phyloP scores from a whole-genome alignment of 2,329 filamentous ascomycete species.

The Peltaster fructicola region DNA sequence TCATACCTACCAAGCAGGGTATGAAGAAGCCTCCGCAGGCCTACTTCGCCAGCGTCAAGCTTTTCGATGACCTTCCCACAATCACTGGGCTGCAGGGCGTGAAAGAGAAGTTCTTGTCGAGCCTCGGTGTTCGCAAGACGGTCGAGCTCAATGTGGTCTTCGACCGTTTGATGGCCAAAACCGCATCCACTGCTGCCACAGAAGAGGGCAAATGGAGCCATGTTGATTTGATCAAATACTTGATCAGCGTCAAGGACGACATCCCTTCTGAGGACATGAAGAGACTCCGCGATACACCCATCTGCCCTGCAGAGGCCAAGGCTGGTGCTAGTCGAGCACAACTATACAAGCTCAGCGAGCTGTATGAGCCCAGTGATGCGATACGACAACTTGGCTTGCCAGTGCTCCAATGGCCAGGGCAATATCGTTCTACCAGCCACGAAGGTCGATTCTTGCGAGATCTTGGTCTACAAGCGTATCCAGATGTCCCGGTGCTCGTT shows the following conservation, averaged over 20 bases:
- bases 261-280: constrained; percentile 70
- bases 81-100: constrained; percentile 59
- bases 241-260: constrained; percentile 75
- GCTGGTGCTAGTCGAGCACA: constrained; percentile 19
- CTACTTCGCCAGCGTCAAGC: constrained; percentile 82
- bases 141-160: constrained; percentile 91
- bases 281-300: constrained; percentile 57
- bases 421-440: constrained; percentile 42
- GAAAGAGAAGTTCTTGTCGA: constrained; percentile 75
- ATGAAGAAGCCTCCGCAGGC: constrained; percentile 75
- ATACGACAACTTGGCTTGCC: constrained; percentile 55
- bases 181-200: constrained; percentile 27
- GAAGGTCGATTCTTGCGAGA: constrained; percentile 59
- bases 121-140: constrained; percentile 83
- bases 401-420: constrained; percentile 67
- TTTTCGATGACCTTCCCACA: constrained; percentile 84
- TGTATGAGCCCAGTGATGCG: constrained; percentile 61
- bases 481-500: constrained; percentile 56
- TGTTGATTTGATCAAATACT: constrained; percentile 83
- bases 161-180: constrained; percentile 54
- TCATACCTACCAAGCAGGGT: constrained; percentile 80
- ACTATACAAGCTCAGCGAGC: constrained; percentile 55
- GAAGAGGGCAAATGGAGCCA: constrained; percentile 57
- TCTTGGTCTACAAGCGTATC: constrained; percentile 57
- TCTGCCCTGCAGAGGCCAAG: constrained; percentile 58